Conservation (phyloP, 768 basidiomycete genomes). For the Boletus sp. region DNA sequence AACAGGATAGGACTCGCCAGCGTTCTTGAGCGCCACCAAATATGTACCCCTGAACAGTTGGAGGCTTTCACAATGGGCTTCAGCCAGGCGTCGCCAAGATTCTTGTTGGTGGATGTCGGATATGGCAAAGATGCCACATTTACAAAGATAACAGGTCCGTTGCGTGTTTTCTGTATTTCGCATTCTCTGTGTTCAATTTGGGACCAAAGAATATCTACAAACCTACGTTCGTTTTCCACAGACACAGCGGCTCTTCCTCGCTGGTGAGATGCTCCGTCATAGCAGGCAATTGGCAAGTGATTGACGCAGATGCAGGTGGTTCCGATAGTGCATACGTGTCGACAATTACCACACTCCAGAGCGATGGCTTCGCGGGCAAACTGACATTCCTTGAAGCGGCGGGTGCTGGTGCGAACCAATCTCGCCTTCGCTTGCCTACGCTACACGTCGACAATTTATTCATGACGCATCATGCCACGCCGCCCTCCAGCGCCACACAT, state of each 20-base stretch:
- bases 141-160: slow-evolving; percentile 66
- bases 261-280: slow-evolving; percentile 41
- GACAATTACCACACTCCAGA: slow-evolving; percentile 54
- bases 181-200: neutral
- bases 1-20: slow-evolving; percentile 57
- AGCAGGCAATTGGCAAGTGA: neutral
- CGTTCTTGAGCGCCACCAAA: slow-evolving; percentile 45
- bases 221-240: slow-evolving; percentile 71
- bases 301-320: slow-evolving; percentile 42
- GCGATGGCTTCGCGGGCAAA: slow-evolving; percentile 63
- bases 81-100: slow-evolving; percentile 69
- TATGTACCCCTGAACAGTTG: slow-evolving; percentile 64
- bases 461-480: slow-evolving; percentile 30
- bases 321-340: slow-evolving; percentile 52
- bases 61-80: slow-evolving; percentile 71
- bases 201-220: slow-evolving; percentile 60
- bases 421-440: slow-evolving; percentile 50
- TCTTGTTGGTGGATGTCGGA: slow-evolving; percentile 67
- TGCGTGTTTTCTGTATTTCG: neutral
- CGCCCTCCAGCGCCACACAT: slow-evolving; percentile 28
- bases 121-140: slow-evolving; percentile 57
- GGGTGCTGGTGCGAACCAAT: slow-evolving; percentile 39
- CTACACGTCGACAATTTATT: slow-evolving; percentile 53
- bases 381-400: slow-evolving; percentile 58
- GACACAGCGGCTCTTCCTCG: slow-evolving; percentile 70